These are phyloP conservation scores for Lasiodiplodia citricola DNA, from an alignment of 2,329 filamentous ascomycete genomes.

Conservation along the genomic window DNA sequence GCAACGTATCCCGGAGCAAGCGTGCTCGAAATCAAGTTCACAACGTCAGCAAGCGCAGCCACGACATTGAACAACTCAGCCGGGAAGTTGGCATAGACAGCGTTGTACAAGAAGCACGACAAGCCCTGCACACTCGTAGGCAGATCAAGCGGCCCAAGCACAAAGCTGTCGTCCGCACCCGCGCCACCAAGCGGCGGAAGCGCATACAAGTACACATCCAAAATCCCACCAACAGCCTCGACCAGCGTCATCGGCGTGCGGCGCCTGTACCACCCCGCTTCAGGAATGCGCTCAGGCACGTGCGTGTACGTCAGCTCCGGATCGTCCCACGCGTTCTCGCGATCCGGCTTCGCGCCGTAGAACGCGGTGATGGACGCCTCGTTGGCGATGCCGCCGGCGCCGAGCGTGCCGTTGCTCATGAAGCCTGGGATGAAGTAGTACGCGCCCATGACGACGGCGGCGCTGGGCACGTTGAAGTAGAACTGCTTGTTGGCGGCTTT, in stretches of 20 bases:
- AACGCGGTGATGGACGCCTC: slow-evolving; percentile 35
- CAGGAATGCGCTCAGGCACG: slow-evolving; percentile 34
- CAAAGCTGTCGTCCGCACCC: slow-evolving; percentile 31
- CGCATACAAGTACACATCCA: slow-evolving; percentile 32
- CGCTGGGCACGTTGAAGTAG: slow-evolving; percentile 27
- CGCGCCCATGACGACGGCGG: slow-evolving; percentile 32
- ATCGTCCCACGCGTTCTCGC: slow-evolving; percentile 28
- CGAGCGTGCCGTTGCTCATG: slow-evolving; percentile 35
- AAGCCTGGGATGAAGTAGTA: slow-evolving; percentile 35
- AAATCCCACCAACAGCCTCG: slow-evolving; percentile 32
- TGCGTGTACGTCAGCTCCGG: slow-evolving; percentile 30
- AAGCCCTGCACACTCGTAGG: slow-evolving; percentile 30
- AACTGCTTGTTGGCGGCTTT: slow-evolving; percentile 32
- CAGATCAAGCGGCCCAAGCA: slow-evolving; percentile 29
- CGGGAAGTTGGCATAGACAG: slow-evolving; percentile 32
- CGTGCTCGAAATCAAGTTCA: slow-evolving; percentile 28
- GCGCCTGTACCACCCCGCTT: slow-evolving; percentile 34
- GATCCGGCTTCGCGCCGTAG: slow-evolving; percentile 32
- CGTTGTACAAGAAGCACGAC: slow-evolving; percentile 33
- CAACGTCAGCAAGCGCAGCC: slow-evolving; percentile 22
- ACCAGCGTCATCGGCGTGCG: slow-evolving; percentile 31
- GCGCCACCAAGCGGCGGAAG: slow-evolving; percentile 30
- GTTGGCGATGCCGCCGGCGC: slow-evolving; percentile 33
- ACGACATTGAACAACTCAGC: slow-evolving; percentile 31
- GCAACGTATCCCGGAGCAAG: slow-evolving; percentile 31